These are phyloP conservation scores for Penicillium angulare DNA, from an alignment of 495 filamentous ascomycete species.

Conservation along the genomic window DNA sequence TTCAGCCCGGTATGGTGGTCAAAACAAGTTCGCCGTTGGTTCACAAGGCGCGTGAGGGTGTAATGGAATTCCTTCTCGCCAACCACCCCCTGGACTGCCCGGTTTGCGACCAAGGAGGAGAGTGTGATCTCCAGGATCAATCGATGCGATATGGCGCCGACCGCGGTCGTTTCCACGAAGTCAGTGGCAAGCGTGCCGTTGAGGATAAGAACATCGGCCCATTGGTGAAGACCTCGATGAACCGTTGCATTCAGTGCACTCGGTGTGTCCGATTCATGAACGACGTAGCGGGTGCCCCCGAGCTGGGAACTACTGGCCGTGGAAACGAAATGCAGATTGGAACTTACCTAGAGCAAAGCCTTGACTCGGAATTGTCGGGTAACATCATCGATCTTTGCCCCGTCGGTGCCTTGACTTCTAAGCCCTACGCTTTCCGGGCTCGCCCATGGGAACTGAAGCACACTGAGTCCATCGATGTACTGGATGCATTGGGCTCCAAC, in stretches of 20 bases:
- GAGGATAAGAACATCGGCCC: constrained; percentile 99
- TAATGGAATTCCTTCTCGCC: constrained; percentile 97
- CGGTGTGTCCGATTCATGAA: constrained; percentile 97
- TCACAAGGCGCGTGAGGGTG: constrained; percentile 96
- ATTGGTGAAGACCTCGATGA: constrained; percentile 99
- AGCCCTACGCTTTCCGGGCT: constrained; percentile 96
- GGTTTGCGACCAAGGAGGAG: constrained; percentile 97
- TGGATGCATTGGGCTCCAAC: constrained; percentile 89
- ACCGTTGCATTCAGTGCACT: constrained; percentile 98
- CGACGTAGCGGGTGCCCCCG: constrained; percentile 92
- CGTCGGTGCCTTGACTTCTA: constrained; percentile 92
- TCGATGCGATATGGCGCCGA: constrained; percentile 98
- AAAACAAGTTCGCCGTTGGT: constrained; percentile 94
- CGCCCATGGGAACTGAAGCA: constrained; percentile 95
- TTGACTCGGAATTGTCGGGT: constrained; percentile 90
- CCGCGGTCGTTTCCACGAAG: constrained; percentile 93
- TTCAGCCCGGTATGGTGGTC: constrained; percentile 97
- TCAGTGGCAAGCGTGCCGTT: constrained; percentile 90
- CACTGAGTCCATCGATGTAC: constrained; percentile 90
- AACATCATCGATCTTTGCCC: constrained; percentile 99
- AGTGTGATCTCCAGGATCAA: constrained; percentile 98
- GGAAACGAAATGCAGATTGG: constrained; percentile 98
- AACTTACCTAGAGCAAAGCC: constrained; percentile 88
- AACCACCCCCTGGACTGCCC: constrained; percentile 98
- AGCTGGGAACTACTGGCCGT: constrained; percentile 89